Evolutionary conservation across 139 green algal species (phyloP).

Genomic region (Nannochloris sp.): DNA sequence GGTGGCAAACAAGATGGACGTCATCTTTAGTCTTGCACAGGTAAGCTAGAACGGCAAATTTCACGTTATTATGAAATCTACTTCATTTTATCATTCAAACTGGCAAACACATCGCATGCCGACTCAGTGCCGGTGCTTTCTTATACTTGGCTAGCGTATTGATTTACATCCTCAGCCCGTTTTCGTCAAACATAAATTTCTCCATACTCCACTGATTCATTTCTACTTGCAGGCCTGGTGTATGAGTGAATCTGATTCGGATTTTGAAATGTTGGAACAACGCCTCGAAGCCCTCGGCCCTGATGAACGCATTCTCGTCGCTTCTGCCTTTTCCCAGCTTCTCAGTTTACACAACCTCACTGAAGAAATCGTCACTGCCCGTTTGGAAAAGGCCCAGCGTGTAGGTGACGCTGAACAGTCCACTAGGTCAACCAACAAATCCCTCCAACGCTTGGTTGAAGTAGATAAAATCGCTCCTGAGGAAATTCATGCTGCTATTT

Average conservation of each 20-base stretch:
- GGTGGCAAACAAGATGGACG: constrained; percentile 62
- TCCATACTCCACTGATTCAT: too few species aligned
- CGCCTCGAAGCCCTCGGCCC: constrained; percentile 60
- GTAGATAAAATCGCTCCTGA: constrained; percentile 41
- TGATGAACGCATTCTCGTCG: constrained; percentile 77
- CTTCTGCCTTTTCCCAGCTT: constrained; percentile 79
- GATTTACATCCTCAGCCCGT: too few species aligned
- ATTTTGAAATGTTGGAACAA: constrained; percentile 79
- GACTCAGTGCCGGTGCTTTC: too few species aligned
- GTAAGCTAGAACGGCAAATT: neutral
- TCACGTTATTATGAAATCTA: neutral
- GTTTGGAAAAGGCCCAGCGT: constrained; percentile 54
- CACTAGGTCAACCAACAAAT: constrained; percentile 77
- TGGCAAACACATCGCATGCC: too few species aligned
- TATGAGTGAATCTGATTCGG: constrained; percentile 45
- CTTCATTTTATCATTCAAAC: too few species aligned
- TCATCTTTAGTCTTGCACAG: constrained; percentile 75
- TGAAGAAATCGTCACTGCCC: constrained; percentile 68
- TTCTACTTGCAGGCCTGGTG: constrained; percentile 48
- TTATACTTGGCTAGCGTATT: too few species aligned
- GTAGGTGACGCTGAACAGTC: constrained; percentile 70
- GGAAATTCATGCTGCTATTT: constrained; percentile 68
- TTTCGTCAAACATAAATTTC: constrained; percentile 5
- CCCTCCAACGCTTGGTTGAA: constrained; percentile 62
- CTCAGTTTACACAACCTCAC: constrained; percentile 91